Percentiles rank a stretch among this genome's conserved stretches.
Evolutionary conservation across 352 stramenopile species (phyloP).

Genomic region (Globisporangium apiculatum): DNA sequence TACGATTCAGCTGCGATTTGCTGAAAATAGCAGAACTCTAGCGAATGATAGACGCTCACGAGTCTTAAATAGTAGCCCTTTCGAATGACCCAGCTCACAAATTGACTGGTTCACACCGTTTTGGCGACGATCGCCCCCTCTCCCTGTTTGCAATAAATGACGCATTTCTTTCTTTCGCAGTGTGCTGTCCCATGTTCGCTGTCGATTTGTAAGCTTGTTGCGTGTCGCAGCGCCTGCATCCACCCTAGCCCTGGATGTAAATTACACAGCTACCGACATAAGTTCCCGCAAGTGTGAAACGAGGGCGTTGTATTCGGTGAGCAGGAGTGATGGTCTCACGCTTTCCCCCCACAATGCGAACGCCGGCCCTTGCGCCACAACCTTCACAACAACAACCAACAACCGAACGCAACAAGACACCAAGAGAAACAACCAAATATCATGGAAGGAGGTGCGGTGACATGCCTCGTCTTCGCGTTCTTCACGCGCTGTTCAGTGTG

Average conservation of each 20-base stretch:
- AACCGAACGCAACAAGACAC: conserved; percentile 19
- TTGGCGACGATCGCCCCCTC: conserved; percentile 5
- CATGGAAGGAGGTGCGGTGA: conserved; percentile 33
- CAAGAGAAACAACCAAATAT: conserved; percentile 25
- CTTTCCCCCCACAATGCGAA: too few relatives aligned
- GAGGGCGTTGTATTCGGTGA: conserved; percentile 5
- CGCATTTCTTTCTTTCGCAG: conserved; percentile 1
- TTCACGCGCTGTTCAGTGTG: neutral
- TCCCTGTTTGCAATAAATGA: conserved; percentile 3
- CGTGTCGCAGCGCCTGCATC: conserved; percentile 4
- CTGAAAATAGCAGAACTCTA: conserved; percentile 4
- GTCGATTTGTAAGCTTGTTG: neutral
- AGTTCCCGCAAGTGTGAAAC: neutral
- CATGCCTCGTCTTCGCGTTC: neutral
- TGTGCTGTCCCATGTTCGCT: neutral
- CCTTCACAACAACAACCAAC: conserved; percentile 2
- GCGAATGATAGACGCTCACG: neutral
- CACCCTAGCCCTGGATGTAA: conserved; percentile 3
- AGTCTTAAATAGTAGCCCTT: neutral
- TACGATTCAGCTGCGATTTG: neutral
- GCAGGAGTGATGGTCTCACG: conserved; percentile 4
- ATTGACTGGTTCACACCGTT: conserved; percentile 24
- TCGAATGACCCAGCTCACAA: neutral
- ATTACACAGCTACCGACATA: conserved; percentile 9
- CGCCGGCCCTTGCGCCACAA: too few relatives aligned